Evolutionary conservation across 164 flowering plant species (phyloP).

Genomic region (Nymphaea colorata): DNA sequence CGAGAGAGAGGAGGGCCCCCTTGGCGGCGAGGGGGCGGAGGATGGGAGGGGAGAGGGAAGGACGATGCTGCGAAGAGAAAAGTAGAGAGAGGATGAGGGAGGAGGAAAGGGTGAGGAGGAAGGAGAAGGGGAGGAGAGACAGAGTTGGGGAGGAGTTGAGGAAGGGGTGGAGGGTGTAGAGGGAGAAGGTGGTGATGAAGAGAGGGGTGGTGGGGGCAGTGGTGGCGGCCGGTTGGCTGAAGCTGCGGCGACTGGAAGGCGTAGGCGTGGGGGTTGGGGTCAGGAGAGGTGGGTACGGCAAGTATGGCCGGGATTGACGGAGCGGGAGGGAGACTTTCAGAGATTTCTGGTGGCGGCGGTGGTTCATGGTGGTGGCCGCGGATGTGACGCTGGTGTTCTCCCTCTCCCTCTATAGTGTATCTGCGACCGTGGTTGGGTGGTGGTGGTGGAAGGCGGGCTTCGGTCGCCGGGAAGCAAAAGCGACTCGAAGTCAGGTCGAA

Average conservation of each 20-base stretch:
- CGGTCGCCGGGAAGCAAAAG: neutral
- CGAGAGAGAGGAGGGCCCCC: constrained; percentile 47
- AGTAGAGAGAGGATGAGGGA: constrained; percentile 37
- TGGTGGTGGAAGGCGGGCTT: neutral
- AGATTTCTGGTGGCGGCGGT: constrained; percentile 31
- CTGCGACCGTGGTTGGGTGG: neutral
- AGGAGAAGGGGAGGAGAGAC: constrained; percentile 28
- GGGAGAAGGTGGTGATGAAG: constrained; percentile 26
- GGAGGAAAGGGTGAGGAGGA: neutral
- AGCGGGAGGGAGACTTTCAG: constrained; percentile 22
- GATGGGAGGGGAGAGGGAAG: constrained; percentile 13
- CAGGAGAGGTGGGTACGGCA: constrained; percentile 5
- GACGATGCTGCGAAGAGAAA: constrained; percentile 24
- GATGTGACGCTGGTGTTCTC: constrained; percentile 13
- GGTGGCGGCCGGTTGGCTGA: constrained; percentile 4
- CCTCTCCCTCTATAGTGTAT: neutral
- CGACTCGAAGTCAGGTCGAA: neutral
- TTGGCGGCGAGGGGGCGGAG: constrained; percentile 31
- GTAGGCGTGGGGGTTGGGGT: constrained; percentile 57
- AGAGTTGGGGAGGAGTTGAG: constrained; percentile 15
- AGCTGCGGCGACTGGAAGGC: constrained; percentile 56
- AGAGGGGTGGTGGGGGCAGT: constrained; percentile 4
- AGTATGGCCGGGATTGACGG: constrained; percentile 40
- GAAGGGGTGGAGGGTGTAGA: constrained; percentile 68
- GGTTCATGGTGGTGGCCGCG: constrained; percentile 39